phyloP scores from a whole-genome alignment of 129 eudicot genomes.

The Pulicaria dysenterica region DNA sequence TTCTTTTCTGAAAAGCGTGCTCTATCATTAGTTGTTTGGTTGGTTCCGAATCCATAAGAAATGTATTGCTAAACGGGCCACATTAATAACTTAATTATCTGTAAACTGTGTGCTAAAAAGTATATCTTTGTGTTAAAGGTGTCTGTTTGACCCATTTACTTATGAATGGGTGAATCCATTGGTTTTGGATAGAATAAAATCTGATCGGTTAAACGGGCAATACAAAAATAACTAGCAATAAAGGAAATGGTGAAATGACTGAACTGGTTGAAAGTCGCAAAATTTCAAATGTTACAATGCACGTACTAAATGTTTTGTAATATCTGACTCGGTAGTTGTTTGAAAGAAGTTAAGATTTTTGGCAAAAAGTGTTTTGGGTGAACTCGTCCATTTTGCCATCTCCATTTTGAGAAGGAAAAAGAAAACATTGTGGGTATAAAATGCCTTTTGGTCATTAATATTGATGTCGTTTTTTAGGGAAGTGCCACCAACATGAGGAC shows the following conservation, averaged over 20 bases:
- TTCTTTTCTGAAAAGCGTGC: not conserved
- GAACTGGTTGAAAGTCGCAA: not conserved
- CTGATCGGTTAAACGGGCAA: too few species aligned
- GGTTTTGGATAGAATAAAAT: too few species aligned
- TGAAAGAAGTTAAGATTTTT: not conserved
- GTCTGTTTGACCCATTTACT: not conserved
- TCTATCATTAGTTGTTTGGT: not conserved
- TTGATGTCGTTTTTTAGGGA: conserved; percentile 38
- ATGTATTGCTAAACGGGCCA: not conserved
- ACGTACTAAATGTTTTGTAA: not conserved
- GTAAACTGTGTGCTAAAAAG: conserved; percentile 4
- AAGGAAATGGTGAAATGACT: not conserved
- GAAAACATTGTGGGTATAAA: too few species aligned
- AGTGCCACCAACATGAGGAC: conserved; percentile 34
- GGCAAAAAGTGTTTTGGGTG: not conserved
- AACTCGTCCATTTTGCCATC: not conserved
- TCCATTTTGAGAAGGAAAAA: too few species aligned
- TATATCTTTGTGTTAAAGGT: not conserved
- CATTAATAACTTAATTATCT: not conserved
- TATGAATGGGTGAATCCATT: not conserved
- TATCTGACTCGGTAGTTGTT: not conserved
- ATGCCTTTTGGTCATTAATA: too few species aligned
- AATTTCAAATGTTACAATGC: too few species aligned
- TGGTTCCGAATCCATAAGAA: not conserved
- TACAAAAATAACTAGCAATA: not conserved